Evolutionary conservation across 306 rosid genomes (phyloP).

Genomic region (Myrica gale): DNA sequence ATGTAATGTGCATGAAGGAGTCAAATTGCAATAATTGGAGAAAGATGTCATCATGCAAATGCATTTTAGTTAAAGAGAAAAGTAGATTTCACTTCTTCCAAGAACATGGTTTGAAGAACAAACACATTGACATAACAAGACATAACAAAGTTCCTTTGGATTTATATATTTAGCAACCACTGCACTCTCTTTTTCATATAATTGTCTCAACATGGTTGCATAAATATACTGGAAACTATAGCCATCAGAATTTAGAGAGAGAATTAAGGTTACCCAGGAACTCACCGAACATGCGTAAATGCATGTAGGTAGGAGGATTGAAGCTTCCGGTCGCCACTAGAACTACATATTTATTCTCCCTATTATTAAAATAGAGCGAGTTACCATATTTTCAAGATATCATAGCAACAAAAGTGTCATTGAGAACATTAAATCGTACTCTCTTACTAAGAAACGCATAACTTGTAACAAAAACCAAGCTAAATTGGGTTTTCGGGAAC

Average conservation of each 20-base stretch:
- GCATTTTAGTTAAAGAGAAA: neutral
- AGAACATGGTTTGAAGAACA: neutral
- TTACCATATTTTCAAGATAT: neutral
- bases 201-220: neutral
- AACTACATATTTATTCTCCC: conserved; percentile 56
- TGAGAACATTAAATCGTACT: too few species aligned
- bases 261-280: conserved; percentile 13
- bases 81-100: neutral
- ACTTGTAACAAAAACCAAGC: neutral
- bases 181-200: neutral
- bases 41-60: neutral
- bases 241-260: neutral
- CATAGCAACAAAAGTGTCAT: neutral
- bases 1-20: neutral
- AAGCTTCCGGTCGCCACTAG: conserved; percentile 85
- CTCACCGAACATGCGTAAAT: conserved; percentile 86
- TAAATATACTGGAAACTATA: neutral
- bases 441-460: neutral
- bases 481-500: neutral
- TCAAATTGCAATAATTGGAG: neutral
- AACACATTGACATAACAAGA: neutral
- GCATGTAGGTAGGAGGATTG: conserved; percentile 96
- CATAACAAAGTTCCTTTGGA: neutral
- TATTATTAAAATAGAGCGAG: conserved; percentile 19
- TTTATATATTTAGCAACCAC: conserved; percentile 6